Base-by-base conservation (phyloP, 2,329 filamentous ascomycete species). In the Fusarium albosuccineum region DNA sequence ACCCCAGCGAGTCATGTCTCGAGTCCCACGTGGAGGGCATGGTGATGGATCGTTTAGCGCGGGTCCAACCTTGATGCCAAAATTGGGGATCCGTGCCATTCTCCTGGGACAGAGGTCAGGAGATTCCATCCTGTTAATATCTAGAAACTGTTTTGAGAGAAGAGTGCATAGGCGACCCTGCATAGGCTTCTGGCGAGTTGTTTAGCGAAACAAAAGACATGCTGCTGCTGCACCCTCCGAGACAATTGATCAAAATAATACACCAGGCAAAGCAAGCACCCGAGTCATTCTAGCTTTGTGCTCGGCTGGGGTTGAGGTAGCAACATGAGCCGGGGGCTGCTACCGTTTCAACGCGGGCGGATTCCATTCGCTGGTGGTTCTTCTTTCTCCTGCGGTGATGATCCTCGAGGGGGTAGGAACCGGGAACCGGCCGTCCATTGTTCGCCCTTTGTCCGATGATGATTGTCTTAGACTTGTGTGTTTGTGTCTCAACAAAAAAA, bases 381-480 rank as follows among this genome's bases (percentile, higher is more conserved):
- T 16, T 40, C 45, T 17, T 17, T 55, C 22, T 22, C 22, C 22
- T 22, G 22, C 22, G 22, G 22, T 22, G 22, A 22, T 22, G 22
- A 22, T 22, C 22, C 22, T 22, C 22, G 22, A 22, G 22, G 22
- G 29, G 53, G n/a, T n/a, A 22, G 13, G 17, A 39, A 22, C 58
- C 49, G 49, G 65, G 60, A 51, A 65, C 64, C 56, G 64, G 51
- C 64, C 65, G 65, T 66, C 52, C 48, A 33, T 62, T 65, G 44
- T 40, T 27, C 46, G 17, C 27, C 41, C 45, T 49, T 17, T 34
- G 33, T 29, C 45, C 45, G 45, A 30, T 9, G 6, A 1, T 16
- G 16, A 30, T 29, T 62, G 46, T 51, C 16, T 27, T 40, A 13
- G 17, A n/a, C 16, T 29, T 48, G 48, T 48, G 49, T 52, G 59